Conservation (phyloP, 257 asterid species). For the Euphrasia confusa region DNA sequence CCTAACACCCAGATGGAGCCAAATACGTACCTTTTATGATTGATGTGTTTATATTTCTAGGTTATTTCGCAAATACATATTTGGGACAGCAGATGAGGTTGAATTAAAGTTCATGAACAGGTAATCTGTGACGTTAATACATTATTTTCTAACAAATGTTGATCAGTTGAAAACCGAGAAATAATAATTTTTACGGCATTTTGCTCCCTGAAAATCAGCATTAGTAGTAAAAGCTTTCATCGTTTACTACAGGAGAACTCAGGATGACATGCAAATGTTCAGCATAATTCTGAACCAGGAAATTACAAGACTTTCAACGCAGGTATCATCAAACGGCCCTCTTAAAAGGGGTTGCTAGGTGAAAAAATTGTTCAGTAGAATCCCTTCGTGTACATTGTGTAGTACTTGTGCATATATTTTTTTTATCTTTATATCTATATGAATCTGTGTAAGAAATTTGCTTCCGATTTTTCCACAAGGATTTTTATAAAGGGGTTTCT, state of each 20-base stretch:
- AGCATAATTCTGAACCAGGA: conserved; percentile 43
- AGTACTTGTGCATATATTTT: background rate
- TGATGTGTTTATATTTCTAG: conserved; percentile 18
- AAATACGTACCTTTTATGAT: background rate
- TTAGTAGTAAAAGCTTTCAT: background rate
- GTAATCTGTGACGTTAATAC: conserved; percentile 16
- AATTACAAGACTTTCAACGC: conserved; percentile 42
- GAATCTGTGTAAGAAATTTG: background rate
- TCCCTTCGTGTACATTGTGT: background rate
- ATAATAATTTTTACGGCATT: background rate
- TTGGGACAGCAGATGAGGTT: conserved; percentile 51
- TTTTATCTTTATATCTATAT: background rate
- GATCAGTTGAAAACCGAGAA: background rate
- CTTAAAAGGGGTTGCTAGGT: background rate
- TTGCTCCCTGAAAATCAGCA: background rate
- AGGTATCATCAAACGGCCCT: conserved; percentile 28
- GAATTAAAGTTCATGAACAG: conserved; percentile 53
- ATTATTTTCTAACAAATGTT: conserved; percentile 2
- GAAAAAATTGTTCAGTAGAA: background rate
- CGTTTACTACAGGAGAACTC: conserved; percentile 36
- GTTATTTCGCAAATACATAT: conserved; percentile 44
- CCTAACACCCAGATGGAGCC: background rate
- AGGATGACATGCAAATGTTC: conserved; percentile 44
- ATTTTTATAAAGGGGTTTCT: background rate
- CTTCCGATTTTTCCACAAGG: background rate